Base-by-base conservation (phyloP, 2,329 filamentous ascomycete species). In the Ceratocystis destructans region DNA sequence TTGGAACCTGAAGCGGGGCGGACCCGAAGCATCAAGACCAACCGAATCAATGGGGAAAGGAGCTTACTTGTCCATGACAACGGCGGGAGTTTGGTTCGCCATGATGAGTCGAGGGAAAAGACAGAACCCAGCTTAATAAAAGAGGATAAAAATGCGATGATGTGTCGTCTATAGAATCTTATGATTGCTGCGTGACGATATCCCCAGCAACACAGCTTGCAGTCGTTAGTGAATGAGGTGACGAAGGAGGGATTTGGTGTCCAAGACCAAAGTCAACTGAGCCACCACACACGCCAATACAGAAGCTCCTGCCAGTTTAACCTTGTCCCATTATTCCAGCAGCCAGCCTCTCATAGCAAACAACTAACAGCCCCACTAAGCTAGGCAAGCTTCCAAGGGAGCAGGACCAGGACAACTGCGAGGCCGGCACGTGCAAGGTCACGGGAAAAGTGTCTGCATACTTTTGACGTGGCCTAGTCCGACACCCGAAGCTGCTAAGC, bases 21-120 rank as follows among this genome's bases (percentile, higher is more conserved):
- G 50, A 31, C 46, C 61, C 61, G 61, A 46, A 59, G 61, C 46
- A 63, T 44, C 15, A 57, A 44, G 45, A 48, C 15, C 50, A 62
- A 28, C 57, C n/a, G 28, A 22, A 44, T 17, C 44, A 41, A 64
- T 33, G 46, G 25, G 50, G 59, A 68, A 64, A 73, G 76, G 69
- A 73, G 83, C 90, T 79, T 87, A 96, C 94, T 99, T 99, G 94
- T 99, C 94, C 93, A 99, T 99, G 90, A 99, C 94, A 96, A 99
- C 94, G 89, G 94, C 94, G 74, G 94, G 94, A 76, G 94, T 97
- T 86, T 97, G 93, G 80, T 89, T 88, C 76, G 94, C 93, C 94
- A 99, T 99, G 72, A 68, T 72, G 72, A 53, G 62, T 62, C 64
- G 28, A 46, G 55, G 61, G 63, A 70, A 41, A 65, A 66, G 65